Percentiles rank a stretch among this genome's conserved stretches.
These are phyloP conservation scores for Tubosaeta sp. DNA, from an alignment of 768 basidiomycete genomes.

Conservation along the genomic window DNA sequence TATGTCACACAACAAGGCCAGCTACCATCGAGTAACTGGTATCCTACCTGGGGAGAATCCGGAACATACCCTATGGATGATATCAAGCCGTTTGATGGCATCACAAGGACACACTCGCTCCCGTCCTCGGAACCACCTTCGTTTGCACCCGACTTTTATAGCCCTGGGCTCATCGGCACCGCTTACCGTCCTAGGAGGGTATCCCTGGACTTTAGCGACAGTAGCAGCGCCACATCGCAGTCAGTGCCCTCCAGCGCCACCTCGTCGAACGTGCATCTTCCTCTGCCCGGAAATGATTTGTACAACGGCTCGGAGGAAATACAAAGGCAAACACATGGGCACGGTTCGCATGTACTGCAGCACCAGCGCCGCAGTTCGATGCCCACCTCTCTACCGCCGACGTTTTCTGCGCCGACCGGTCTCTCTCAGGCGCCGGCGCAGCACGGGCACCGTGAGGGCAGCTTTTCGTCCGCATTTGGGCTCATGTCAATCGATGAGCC, in stretches of 20 bases:
- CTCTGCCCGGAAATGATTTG: slow-evolving; percentile 30
- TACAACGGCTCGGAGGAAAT: slow-evolving; percentile 30
- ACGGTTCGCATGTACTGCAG: slow-evolving; percentile 8
- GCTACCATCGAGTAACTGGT: slow-evolving; percentile 17
- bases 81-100: slow-evolving; percentile 23
- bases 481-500: slow-evolving; percentile 75
- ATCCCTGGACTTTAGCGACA: slow-evolving; percentile 41
- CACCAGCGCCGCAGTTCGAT: slow-evolving; percentile 18
- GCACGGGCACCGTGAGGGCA: slow-evolving; percentile 28
- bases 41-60: slow-evolving; percentile 26
- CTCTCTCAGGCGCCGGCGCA: slow-evolving; percentile 7
- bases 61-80: slow-evolving; percentile 26
- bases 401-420: slow-evolving; percentile 2
- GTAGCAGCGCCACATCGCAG: slow-evolving; percentile 38
- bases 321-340: slow-evolving; percentile 14
- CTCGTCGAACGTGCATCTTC: slow-evolving; percentile 51
- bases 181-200: slow-evolving; percentile 29
- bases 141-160: slow-evolving; percentile 21
- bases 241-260: slow-evolving; percentile 52
- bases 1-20: slow-evolving; percentile 19
- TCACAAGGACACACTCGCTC: slow-evolving; percentile 17
- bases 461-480: slow-evolving; percentile 64
- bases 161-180: slow-evolving; percentile 17
- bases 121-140: slow-evolving; percentile 20
- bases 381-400: slow-evolving; percentile 10